phyloP scores from a whole-genome alignment of 345 rosid genomes.

The Hibiscus syriacus region DNA sequence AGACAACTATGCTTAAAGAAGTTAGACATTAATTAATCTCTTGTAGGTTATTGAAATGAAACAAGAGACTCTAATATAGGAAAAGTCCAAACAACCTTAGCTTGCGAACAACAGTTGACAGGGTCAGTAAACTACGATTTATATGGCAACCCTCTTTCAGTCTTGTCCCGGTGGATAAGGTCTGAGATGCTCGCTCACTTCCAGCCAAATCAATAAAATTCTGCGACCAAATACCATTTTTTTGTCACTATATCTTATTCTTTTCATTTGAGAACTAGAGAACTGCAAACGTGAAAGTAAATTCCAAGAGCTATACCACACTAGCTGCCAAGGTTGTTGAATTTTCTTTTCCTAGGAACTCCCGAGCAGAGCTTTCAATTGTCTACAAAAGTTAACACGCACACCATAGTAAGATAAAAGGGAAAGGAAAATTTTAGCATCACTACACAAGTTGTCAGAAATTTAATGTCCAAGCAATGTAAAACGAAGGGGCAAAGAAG shows the following conservation, averaged over 20 bases:
- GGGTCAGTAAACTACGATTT: slow-evolving; percentile 88
- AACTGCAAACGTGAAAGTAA: slow-evolving; percentile 3
- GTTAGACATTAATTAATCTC: neutral
- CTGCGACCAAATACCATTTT: slow-evolving; percentile 34
- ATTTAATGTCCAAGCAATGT: slow-evolving; percentile 12
- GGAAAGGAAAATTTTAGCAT: neutral
- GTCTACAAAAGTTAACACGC: slow-evolving; percentile 39
- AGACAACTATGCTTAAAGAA: neutral
- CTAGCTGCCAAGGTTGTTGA: slow-evolving; percentile 84
- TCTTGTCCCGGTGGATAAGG: slow-evolving; percentile 81
- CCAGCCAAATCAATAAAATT: slow-evolving; percentile 96
- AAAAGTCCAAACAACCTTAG: slow-evolving; percentile 56
- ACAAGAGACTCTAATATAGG: neutral
- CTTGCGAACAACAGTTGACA: slow-evolving; percentile 93
- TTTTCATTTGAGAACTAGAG: neutral
- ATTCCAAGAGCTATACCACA: slow-evolving; percentile 50
- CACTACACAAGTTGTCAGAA: neutral
- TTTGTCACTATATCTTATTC: neutral
- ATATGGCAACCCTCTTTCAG: slow-evolving; percentile 98
- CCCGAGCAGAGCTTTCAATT: slow-evolving; percentile 92
- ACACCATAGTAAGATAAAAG: slow-evolving; percentile 6
- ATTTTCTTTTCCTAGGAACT: slow-evolving; percentile 86
- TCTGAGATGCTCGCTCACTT: slow-evolving; percentile 95
- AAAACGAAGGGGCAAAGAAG: slow-evolving; percentile 12
- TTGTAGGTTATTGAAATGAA: neutral